A percentile compares a stretch with the other conserved stretches of the same genome.
phyloP scores from a whole-genome alignment of 768 basidiomycete species.

The Pisolithus albus region DNA sequence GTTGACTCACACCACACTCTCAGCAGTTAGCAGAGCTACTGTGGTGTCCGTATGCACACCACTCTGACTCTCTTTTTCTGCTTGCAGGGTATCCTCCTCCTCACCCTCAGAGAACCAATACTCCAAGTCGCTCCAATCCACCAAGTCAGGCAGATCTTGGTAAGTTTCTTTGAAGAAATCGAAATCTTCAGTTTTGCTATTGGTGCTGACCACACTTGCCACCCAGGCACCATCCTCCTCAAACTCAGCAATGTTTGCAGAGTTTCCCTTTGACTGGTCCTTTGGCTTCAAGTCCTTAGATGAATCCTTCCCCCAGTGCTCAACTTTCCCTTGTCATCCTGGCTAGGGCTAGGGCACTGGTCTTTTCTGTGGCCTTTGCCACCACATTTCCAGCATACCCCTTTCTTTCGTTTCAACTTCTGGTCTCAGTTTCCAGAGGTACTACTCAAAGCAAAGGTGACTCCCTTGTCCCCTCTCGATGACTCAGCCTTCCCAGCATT shows the following conservation, averaged over 20 bases:
- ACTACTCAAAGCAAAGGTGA: neutral
- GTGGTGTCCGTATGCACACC: neutral
- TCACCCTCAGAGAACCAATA: neutral
- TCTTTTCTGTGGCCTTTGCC: slow-evolving; percentile 20
- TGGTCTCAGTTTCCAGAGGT: neutral
- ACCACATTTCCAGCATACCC: slow-evolving; percentile 25
- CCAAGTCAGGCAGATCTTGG: neutral
- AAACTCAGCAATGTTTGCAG: no score
- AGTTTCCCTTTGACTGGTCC: no score
- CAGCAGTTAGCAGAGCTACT: neutral
- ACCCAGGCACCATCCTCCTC: no score
- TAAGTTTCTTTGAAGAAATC: neutral
- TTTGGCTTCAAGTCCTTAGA: no score
- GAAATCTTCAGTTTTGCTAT: no score
- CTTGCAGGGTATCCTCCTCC: neutral
- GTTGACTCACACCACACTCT: no score
- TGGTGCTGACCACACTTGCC: no score
- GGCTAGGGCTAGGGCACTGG: slow-evolving; percentile 2
- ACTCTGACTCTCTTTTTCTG: neutral
- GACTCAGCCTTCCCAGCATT: no score
- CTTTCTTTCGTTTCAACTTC: neutral
- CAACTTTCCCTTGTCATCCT: no score
- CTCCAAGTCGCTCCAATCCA: neutral
- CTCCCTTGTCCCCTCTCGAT: neutral
- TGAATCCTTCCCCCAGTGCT: no score